Conservation (phyloP, 1,284 basidiomycete genomes). For the Ustilago sp. region DNA sequence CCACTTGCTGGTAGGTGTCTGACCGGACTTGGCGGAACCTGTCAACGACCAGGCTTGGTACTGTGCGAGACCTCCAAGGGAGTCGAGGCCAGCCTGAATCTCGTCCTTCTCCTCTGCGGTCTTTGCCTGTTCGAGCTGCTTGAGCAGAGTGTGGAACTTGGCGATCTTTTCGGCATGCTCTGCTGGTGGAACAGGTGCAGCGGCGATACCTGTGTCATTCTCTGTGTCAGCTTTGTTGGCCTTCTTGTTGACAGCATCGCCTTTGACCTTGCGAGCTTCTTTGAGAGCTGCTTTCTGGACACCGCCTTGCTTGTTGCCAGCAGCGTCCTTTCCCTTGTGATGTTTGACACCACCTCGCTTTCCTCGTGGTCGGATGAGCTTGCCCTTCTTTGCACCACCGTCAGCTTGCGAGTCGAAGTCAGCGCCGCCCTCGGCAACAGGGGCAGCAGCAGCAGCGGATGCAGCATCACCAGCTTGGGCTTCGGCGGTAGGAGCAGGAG, state of each 20-base stretch:
- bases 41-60: constrained; percentile 65
- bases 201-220: constrained; percentile 5
- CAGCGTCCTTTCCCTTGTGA: constrained; percentile 24
- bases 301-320: constrained; percentile 3
- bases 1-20: constrained; percentile 62
- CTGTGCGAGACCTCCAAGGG: constrained; percentile 59
- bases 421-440: neutral
- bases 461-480: constrained; percentile 1
- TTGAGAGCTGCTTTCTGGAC: constrained; percentile 24
- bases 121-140: constrained; percentile 63
- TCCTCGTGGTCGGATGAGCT: constrained; percentile 62
- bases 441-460: neutral
- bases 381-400: constrained; percentile 26
- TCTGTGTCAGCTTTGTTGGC: constrained; percentile 9
- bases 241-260: constrained; percentile 11
- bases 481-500: neutral
- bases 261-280: constrained; percentile 28
- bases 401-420: neutral
- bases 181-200: constrained; percentile 27
- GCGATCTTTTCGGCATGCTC: constrained; percentile 61
- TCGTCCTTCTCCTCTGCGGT: constrained; percentile 38
- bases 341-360: constrained; percentile 66
- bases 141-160: constrained; percentile 63
- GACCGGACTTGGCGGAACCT: constrained; percentile 43
- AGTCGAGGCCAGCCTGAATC: constrained; percentile 51